phyloP scores from a whole-genome alignment of 495 filamentous ascomycete genomes.

The Aspergillus bertholletiae region DNA sequence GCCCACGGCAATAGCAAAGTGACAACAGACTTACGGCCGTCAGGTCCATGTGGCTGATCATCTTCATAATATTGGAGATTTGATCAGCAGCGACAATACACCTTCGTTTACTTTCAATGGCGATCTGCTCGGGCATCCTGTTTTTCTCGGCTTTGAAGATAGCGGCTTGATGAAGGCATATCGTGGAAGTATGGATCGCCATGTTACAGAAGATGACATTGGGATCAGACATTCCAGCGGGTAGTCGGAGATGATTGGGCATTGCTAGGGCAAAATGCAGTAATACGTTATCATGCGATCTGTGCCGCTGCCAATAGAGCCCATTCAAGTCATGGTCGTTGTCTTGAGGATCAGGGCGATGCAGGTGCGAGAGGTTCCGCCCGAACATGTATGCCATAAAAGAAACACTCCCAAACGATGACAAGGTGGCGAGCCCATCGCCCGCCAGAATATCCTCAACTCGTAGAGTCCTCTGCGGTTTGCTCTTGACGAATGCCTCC shows the following conservation, averaged over 20 bases:
- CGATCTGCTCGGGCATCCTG: conserved; percentile 68
- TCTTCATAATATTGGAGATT: conserved; percentile 94
- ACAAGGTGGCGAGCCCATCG: conserved; percentile 64
- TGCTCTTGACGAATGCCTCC: conserved; percentile 81
- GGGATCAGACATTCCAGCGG: conserved; percentile 67
- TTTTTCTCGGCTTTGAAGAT: conserved; percentile 97
- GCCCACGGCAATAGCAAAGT: neutral
- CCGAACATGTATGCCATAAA: conserved; percentile 88
- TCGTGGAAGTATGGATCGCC: conserved; percentile 93
- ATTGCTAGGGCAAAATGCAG: conserved; percentile 81
- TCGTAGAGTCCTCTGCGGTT: conserved; percentile 62
- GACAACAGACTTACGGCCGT: conserved; percentile 58
- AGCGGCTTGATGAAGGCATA: conserved; percentile 95
- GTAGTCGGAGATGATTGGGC: conserved; percentile 79
- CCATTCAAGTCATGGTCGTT: conserved; percentile 86
- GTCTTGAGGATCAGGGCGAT: conserved; percentile 81
- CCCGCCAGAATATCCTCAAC: conserved; percentile 71
- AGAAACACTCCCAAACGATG: conserved; percentile 76
- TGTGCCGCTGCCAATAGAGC: conserved; percentile 93
- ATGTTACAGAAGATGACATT: conserved; percentile 96
- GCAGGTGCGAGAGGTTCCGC: conserved; percentile 89
- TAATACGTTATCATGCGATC: conserved; percentile 84
- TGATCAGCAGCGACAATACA: conserved; percentile 93
- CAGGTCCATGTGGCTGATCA: conserved; percentile 88
- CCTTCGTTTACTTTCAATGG: conserved; percentile 83